Base-by-base conservation (phyloP, 1,284 basidiomycete species). In the Amylostereum areolatum region DNA sequence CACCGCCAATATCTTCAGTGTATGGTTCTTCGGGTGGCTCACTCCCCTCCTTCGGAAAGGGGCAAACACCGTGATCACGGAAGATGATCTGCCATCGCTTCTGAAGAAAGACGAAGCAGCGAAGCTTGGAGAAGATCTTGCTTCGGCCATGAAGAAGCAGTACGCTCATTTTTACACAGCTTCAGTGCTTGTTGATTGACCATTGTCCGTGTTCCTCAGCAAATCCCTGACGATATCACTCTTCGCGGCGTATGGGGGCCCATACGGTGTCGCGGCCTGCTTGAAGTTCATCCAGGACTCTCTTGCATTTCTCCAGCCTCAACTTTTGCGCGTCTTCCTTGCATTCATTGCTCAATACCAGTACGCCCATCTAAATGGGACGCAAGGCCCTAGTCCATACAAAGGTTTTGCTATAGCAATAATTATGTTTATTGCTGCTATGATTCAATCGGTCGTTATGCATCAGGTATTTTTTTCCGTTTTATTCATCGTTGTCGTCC, bases 291-390 rank as follows among this genome's bases (percentile, higher is more conserved):
- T 80, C 0, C 92, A 95, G 65, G 95, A 98, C 63, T 68, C 71
- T 40, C 70, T 96, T 10, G 81, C 82, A 0, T 98, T 98, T 67
- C 65, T 85, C 2, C 95, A 97, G 63, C 96, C 96, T 0, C 89
- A 97, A 64, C 73, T 98, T 1, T 78, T 99, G 28, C 81, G 89
- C 12, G 75, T 81, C 58, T 73, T 99, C 6, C 73, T 98, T 32
- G 70, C 79, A 10, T 98, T 89, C 62, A 94, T 97, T 41, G 82
- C 88, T 0, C 67, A 70, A 4, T 95, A 93, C 64, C 83, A 86
- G 59, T 24, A 70, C 64, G 28, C 66, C 75, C 3, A 71, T 73
- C 6, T 67, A 66, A 32, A 60, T 60, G 11, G 54, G 52, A 25
- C 45, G 48, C 30, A 56, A 55, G 51, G 51, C 12, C 66, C 70